phyloP scores from a whole-genome alignment of 192 early-diverging fungal species.

The Nowakowskiella sp. region DNA sequence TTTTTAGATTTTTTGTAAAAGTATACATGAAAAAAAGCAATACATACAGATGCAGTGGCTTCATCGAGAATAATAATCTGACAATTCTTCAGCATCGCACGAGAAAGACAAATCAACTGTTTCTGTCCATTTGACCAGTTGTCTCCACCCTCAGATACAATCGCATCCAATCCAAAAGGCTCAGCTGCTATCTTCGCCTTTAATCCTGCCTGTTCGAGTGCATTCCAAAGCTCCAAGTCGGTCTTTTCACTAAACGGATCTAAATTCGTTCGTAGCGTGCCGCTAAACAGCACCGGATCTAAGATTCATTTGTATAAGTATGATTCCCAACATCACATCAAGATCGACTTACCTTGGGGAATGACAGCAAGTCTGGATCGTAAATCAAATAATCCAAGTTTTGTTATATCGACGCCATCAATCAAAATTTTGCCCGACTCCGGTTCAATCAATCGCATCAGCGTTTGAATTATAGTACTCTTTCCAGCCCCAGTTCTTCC shows the following conservation, averaged over 20 bases:
- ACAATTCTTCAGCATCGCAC: slow-evolving; percentile 47
- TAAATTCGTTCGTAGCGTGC: slow-evolving; percentile 40
- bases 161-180: slow-evolving; percentile 20
- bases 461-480: slow-evolving; percentile 25
- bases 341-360: slow-evolving; percentile 60
- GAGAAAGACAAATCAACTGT: slow-evolving; percentile 65
- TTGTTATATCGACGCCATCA: slow-evolving; percentile 59
- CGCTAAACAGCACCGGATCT: slow-evolving; percentile 19
- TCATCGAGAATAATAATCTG: slow-evolving; percentile 60
- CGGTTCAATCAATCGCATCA: slow-evolving; percentile 38
- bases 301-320: no score
- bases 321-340: no score
- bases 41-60: slow-evolving; percentile 28
- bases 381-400: slow-evolving; percentile 58
- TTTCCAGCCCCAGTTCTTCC: slow-evolving; percentile 48
- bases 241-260: slow-evolving; percentile 15
- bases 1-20: no score
- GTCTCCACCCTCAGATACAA: slow-evolving; percentile 49
- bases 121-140: slow-evolving; percentile 72
- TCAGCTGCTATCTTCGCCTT: slow-evolving; percentile 13
- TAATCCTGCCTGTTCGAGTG: slow-evolving; percentile 15
- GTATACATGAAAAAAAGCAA: no score
- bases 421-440: slow-evolving; percentile 51
- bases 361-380: slow-evolving; percentile 58
- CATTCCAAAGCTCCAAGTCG: slow-evolving; percentile 14